A percentile compares a stretch with the other conserved stretches of the same genome.
phyloP scores from a whole-genome alignment of 2,329 filamentous ascomycete genomes.

The Sporothrix luriei region DNA sequence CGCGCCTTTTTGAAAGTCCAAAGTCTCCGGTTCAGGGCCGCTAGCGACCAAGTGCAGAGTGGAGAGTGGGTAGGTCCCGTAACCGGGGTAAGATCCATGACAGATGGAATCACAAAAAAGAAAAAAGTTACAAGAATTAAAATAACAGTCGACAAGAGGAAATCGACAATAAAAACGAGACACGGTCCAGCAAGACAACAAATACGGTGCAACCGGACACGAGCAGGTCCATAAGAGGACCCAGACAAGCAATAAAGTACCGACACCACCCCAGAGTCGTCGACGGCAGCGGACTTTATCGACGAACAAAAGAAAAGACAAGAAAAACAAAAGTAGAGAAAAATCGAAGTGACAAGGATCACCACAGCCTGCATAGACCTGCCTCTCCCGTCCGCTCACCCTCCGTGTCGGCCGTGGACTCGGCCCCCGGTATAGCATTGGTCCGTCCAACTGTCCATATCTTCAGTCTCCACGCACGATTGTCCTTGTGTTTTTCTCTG shows the following conservation, averaged over 20 bases:
- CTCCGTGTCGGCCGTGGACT: background rate
- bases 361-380: background rate
- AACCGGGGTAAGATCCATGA: background rate
- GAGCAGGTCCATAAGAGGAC: background rate
- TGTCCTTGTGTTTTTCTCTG: background rate
- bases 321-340: background rate
- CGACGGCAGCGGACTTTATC: background rate
- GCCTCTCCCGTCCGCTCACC: background rate
- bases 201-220: constrained; percentile 5
- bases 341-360: background rate
- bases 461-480: background rate
- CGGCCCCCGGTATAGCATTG: constrained; percentile 5
- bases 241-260: constrained; percentile 19
- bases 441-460: background rate
- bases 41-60: background rate
- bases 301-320: background rate
- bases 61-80: too few relatives aligned
- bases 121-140: background rate
- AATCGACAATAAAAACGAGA: constrained; percentile 13
- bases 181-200: background rate
- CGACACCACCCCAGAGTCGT: background rate
- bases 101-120: background rate
- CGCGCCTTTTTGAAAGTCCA: too few relatives aligned
- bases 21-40: constrained; percentile 11
- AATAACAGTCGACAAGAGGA: background rate